phyloP scores from a whole-genome alignment of 2,329 filamentous ascomycete genomes.

The Pezicula neosporulosa region DNA sequence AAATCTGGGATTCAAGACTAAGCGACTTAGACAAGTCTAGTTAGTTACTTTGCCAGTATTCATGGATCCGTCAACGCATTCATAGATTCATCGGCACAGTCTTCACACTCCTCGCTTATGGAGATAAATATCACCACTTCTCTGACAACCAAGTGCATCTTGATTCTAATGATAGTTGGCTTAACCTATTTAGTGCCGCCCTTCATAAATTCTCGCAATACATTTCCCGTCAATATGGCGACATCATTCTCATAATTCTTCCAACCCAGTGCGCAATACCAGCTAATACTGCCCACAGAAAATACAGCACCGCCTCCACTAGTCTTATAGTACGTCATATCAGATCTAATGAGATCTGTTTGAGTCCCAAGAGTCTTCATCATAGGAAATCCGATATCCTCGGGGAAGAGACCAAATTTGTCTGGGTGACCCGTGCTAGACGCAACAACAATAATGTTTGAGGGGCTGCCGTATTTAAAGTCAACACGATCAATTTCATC shows the following conservation, averaged over 20 bases:
- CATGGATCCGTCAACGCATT: too few species aligned
- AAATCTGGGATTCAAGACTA: too few species aligned
- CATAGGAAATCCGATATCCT: conserved; percentile 22
- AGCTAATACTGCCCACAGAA: conserved; percentile 26
- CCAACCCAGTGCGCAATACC: conserved; percentile 22
- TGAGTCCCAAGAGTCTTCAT: conserved; percentile 18
- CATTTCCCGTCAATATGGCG: conserved; percentile 22
- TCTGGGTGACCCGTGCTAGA: conserved; percentile 18
- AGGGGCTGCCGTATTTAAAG: conserved; percentile 26
- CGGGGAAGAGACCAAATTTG: conserved; percentile 22
- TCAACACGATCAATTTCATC: conserved; percentile 35
- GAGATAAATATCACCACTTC: too few species aligned
- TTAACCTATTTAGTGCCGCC: too few species aligned
- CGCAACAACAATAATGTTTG: conserved; percentile 26
- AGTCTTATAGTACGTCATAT: conserved; percentile 23
- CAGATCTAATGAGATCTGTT: conserved; percentile 17
- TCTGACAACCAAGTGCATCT: too few species aligned
- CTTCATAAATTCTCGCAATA: conserved; percentile 16
- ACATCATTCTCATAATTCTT: conserved; percentile 24
- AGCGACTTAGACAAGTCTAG: too few species aligned
- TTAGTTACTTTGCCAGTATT: too few species aligned
- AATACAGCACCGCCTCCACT: conserved; percentile 21
- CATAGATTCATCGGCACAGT: too few species aligned
- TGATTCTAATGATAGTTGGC: too few species aligned
- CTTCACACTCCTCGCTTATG: too few species aligned